phyloP scores from a whole-genome alignment of 1,284 basidiomycete species.

The Tremellales sp. region DNA sequence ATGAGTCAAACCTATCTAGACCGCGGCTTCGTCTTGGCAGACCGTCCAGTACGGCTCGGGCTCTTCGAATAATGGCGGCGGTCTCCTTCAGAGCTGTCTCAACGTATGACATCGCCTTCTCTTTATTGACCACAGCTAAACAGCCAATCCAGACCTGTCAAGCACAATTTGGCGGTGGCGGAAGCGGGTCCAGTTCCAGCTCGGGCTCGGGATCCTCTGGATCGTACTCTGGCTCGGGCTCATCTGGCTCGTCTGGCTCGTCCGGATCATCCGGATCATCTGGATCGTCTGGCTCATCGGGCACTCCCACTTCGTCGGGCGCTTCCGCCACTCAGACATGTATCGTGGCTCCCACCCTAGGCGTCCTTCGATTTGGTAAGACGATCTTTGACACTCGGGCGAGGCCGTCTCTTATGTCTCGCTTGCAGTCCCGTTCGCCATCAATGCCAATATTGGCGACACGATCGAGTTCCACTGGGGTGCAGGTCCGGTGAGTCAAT shows the following conservation, averaged over 20 bases:
- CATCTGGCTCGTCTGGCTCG: slow-evolving; percentile 1
- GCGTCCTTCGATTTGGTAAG: slow-evolving; percentile 28
- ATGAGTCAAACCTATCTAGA: neutral
- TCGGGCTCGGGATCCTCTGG: neutral
- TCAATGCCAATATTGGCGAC: slow-evolving; percentile 21
- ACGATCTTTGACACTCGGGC: neutral
- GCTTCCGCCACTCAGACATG: slow-evolving; percentile 21
- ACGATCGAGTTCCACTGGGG: slow-evolving; percentile 25
- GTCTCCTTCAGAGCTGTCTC: slow-evolving; percentile 17
- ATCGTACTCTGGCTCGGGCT: slow-evolving; percentile 1
- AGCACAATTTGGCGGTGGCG: slow-evolving; percentile 18
- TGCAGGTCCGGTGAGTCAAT: slow-evolving; percentile 20
- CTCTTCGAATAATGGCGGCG: slow-evolving; percentile 6
- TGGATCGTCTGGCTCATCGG: neutral
- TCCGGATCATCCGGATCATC: neutral
- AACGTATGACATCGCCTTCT: slow-evolving; percentile 7
- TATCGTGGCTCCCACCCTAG: slow-evolving; percentile 27
- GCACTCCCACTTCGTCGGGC: neutral
- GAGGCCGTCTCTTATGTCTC: neutral
- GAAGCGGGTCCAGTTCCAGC: neutral
- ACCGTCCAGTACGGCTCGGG: slow-evolving; percentile 19
- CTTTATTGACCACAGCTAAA: neutral
- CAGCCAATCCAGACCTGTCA: slow-evolving; percentile 18
- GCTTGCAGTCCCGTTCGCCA: slow-evolving; percentile 25
- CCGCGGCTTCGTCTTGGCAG: slow-evolving; percentile 1